phyloP scores from a whole-genome alignment of 306 rosid genomes.

The Sophora flavescens region DNA sequence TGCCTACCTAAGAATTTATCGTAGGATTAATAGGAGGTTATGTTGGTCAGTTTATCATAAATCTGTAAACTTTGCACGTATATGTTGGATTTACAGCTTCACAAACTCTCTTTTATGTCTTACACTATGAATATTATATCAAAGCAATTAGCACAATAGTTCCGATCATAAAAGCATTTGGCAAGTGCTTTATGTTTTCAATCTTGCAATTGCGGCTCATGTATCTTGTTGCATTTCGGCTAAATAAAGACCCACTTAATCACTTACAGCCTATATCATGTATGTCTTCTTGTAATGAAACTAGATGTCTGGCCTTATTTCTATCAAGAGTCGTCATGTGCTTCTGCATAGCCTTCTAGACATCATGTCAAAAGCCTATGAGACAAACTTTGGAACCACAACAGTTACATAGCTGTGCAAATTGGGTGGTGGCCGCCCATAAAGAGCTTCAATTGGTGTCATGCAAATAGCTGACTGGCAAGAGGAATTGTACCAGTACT shows the following conservation, averaged over 20 bases:
- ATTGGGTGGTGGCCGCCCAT: too few relatives aligned
- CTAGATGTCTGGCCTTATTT: background rate
- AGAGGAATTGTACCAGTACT: too few relatives aligned
- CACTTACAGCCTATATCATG: background rate
- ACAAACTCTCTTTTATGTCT: background rate
- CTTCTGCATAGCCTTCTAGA: background rate
- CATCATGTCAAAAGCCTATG: background rate
- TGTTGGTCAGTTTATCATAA: background rate
- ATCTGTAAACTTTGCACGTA: background rate
- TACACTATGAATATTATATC: background rate
- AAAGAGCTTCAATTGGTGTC: too few relatives aligned
- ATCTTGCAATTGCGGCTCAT: background rate
- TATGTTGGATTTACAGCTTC: background rate
- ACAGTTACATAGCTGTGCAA: too few relatives aligned
- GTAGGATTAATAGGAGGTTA: too few relatives aligned
- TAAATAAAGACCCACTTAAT: background rate
- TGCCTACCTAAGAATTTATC: too few relatives aligned
- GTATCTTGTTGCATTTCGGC: background rate
- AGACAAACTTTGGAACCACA: background rate
- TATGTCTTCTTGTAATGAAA: background rate
- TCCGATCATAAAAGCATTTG: background rate
- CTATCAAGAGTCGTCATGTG: background rate
- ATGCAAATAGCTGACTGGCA: too few relatives aligned
- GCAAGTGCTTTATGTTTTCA: background rate
- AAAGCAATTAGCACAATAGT: background rate